phyloP scores from a whole-genome alignment of 2,329 filamentous ascomycete species.

The Cytospora mali region DNA sequence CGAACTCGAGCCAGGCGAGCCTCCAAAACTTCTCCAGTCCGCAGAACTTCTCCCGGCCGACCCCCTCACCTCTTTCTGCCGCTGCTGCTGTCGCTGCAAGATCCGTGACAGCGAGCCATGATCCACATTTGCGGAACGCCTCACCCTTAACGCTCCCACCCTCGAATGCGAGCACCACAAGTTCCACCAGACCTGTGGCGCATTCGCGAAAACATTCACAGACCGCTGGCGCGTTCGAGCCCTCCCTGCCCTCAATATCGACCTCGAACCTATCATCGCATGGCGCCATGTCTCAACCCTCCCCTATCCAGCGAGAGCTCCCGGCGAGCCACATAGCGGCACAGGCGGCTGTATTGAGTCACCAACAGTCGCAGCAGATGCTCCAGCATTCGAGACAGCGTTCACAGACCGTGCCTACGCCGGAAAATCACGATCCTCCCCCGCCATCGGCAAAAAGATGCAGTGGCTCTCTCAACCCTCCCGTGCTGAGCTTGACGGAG shows the following conservation, averaged over 20 bases:
- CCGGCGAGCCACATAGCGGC: conserved; percentile 79
- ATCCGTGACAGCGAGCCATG: conserved; percentile 29
- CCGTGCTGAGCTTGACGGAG: conserved; percentile 65
- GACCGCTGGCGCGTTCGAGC: conserved; percentile 76
- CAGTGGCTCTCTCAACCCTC: conserved; percentile 60
- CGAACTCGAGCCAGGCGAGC: conserved; percentile 51
- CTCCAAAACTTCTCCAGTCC: conserved; percentile 64
- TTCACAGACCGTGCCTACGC: conserved; percentile 72
- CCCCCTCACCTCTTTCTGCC: conserved; percentile 37
- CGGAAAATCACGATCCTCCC: conserved; percentile 44
- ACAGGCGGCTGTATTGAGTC: conserved; percentile 73
- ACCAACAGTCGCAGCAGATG: conserved; percentile 52
- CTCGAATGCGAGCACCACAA: conserved; percentile 38
- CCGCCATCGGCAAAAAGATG: conserved; percentile 43
- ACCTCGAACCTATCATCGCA: conserved; percentile 55
- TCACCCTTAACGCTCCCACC: conserved; percentile 48
- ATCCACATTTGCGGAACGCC: conserved; percentile 37
- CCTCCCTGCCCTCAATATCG: conserved; percentile 66
- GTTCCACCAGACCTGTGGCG: conserved; percentile 36
- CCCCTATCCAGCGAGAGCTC: conserved; percentile 45
- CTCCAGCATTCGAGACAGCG: conserved; percentile 61
- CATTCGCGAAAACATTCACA: conserved; percentile 70
- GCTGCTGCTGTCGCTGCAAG: conserved; percentile 33
- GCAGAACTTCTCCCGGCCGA: conserved; percentile 60
- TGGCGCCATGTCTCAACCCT: conserved; percentile 50